A percentile compares a stretch with the other conserved stretches of the same genome.
Conservation (phyloP, 2,329 filamentous ascomycete species). For the Venturia aucupariae region DNA sequence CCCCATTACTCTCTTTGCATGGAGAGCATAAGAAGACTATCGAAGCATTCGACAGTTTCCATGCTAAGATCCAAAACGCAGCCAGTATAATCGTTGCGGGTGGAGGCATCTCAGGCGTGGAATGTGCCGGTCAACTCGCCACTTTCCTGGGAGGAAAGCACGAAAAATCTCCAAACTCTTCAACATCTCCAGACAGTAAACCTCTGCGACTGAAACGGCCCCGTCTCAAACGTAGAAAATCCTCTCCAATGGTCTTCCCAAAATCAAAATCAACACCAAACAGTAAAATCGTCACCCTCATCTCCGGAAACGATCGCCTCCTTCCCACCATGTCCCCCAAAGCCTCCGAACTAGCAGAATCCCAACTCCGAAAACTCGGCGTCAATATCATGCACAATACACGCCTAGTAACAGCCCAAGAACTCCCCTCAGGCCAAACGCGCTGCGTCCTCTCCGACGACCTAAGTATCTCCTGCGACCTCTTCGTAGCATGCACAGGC, state of each 20-base stretch:
- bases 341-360: constrained; percentile 24
- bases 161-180: background rate
- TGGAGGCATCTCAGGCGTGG: constrained; percentile 28
- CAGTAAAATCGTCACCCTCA: constrained; percentile 24
- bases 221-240: background rate
- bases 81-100: constrained; percentile 29
- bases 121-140: constrained; percentile 30
- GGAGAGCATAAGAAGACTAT: constrained; percentile 26
- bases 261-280: background rate
- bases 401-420: constrained; percentile 15
- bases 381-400: constrained; percentile 21
- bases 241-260: background rate
- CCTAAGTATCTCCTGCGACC: constrained; percentile 25
- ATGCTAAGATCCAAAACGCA: constrained; percentile 22
- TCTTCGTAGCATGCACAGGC: constrained; percentile 38
- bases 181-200: constrained; percentile 1
- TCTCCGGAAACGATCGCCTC: constrained; percentile 24
- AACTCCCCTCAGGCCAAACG: constrained; percentile 16
- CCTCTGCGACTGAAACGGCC: background rate
- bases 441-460: constrained; percentile 21
- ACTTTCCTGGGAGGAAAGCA: constrained; percentile 19
- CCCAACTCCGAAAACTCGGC: constrained; percentile 23
- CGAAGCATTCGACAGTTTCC: constrained; percentile 24
- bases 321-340: constrained; percentile 23
- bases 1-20: constrained; percentile 28